Evolutionary conservation across 345 rosid species (phyloP).

Genomic region (Euphorbia peplus): DNA sequence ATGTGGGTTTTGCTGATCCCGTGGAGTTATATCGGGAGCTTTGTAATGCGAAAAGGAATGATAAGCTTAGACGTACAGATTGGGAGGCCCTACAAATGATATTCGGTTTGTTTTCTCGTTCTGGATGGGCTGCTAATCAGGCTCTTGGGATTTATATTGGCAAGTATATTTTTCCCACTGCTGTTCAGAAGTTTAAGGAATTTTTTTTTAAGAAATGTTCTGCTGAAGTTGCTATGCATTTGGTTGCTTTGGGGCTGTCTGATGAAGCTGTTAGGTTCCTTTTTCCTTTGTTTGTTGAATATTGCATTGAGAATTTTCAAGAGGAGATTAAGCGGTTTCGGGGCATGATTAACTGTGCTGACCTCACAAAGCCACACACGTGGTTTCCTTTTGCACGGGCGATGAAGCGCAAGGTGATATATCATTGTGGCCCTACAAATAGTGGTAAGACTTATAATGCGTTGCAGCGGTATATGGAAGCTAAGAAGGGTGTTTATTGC

Average conservation of each 20-base stretch:
- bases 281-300: constrained; percentile 84
- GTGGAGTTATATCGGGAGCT: constrained; percentile 57
- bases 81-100: constrained; percentile 46
- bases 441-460: constrained; percentile 96
- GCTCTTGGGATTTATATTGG: constrained; percentile 86
- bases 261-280: constrained; percentile 67
- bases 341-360: constrained; percentile 66
- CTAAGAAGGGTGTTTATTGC: constrained; percentile 80
- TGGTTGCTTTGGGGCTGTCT: constrained; percentile 62
- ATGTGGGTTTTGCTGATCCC: constrained; percentile 44
- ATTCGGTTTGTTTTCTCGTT: constrained; percentile 46
- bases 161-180: constrained; percentile 77
- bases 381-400: constrained; percentile 95
- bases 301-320: constrained; percentile 70
- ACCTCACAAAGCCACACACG: constrained; percentile 77
- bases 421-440: constrained; percentile 96
- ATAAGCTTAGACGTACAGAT: constrained; percentile 36
- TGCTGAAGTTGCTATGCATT: constrained; percentile 38
- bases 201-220: constrained; percentile 55
- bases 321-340: constrained; percentile 66
- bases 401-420: constrained; percentile 81
- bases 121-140: constrained; percentile 86
- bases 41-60: constrained; percentile 32
- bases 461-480: constrained; percentile 85
- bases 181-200: constrained; percentile 44